Evolutionary conservation across 2,329 filamentous ascomycete genomes (phyloP).

Genomic region (Alternaria triticimaculans): DNA sequence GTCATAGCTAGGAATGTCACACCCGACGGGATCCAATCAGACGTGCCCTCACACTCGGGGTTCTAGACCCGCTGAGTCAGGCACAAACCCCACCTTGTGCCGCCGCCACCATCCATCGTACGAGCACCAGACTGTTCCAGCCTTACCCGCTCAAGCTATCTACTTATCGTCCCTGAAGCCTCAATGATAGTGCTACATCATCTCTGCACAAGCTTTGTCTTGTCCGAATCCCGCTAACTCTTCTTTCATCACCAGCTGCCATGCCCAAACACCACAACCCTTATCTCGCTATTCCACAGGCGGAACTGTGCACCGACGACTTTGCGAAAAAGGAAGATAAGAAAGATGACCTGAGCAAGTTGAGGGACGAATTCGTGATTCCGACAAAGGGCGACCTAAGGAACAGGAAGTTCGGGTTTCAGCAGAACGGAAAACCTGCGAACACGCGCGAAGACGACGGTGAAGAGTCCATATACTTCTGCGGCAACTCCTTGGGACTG

Average conservation of each 20-base stretch:
- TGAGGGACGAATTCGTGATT: conserved; percentile 75
- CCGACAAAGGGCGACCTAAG: conserved; percentile 76
- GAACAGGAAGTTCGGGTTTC: conserved; percentile 58
- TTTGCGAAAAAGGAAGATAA: conserved; percentile 46
- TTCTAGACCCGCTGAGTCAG: conserved; percentile 28
- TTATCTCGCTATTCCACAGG: conserved; percentile 26
- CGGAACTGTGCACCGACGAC: conserved; percentile 36
- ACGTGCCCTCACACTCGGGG: neutral
- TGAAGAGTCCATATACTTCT: conserved; percentile 75
- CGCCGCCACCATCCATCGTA: conserved; percentile 17
- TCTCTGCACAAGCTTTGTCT: neutral
- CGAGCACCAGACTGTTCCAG: conserved; percentile 15
- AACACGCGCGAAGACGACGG: conserved; percentile 31
- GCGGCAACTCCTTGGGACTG: conserved; percentile 86
- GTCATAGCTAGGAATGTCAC: conserved; percentile 21
- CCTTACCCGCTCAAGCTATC: conserved; percentile 12
- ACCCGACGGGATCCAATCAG: conserved; percentile 17
- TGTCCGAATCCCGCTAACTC: neutral
- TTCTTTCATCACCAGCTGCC: conserved; percentile 6
- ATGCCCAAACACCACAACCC: conserved; percentile 37
- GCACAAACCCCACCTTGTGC: conserved; percentile 12
- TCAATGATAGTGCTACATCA: conserved; percentile 1
- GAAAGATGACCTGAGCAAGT: conserved; percentile 46
- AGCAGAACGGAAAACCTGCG: conserved; percentile 6
- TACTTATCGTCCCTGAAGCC: conserved; percentile 9